phyloP scores from a whole-genome alignment of 1,284 basidiomycete species.

The Austroboletus niveus region DNA sequence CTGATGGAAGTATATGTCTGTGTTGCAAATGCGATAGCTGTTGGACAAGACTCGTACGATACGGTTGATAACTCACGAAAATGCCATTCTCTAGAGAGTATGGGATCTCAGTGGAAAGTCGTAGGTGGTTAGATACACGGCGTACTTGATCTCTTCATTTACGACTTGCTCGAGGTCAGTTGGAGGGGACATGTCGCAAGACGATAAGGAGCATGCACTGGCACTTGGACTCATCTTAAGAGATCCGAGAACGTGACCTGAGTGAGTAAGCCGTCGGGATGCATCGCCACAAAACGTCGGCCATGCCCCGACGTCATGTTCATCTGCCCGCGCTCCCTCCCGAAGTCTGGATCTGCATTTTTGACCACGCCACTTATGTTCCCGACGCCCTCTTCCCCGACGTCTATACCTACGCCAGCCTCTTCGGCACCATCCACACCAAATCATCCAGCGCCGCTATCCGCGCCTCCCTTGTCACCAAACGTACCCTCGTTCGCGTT shows the following conservation, averaged over 20 bases:
- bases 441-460: constrained; percentile 8
- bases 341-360: constrained; percentile 37
- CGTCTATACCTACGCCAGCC: constrained; percentile 20
- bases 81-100: constrained; percentile 63
- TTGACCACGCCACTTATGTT: constrained; percentile 32
- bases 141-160: constrained; percentile 64
- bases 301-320: not conserved
- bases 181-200: constrained; percentile 31
- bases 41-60: too few species aligned
- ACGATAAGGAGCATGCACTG: too few species aligned
- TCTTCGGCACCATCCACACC: constrained; percentile 9
- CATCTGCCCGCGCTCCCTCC: constrained; percentile 28
- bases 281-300: too few species aligned
- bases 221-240: too few species aligned
- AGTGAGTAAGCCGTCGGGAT: too few species aligned
- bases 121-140: not conserved
- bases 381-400: constrained; percentile 27
- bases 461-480: constrained; percentile 29
- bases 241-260: too few species aligned
- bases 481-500: constrained; percentile 36
- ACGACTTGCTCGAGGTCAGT: constrained; percentile 61
- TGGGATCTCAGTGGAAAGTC: not conserved
- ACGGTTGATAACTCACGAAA: constrained; percentile 50
- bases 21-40: not conserved
- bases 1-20: constrained; percentile 78